Evolutionary conservation across 306 rosid genomes (phyloP).

Genomic region (Notholithocarpus densiflorus): DNA sequence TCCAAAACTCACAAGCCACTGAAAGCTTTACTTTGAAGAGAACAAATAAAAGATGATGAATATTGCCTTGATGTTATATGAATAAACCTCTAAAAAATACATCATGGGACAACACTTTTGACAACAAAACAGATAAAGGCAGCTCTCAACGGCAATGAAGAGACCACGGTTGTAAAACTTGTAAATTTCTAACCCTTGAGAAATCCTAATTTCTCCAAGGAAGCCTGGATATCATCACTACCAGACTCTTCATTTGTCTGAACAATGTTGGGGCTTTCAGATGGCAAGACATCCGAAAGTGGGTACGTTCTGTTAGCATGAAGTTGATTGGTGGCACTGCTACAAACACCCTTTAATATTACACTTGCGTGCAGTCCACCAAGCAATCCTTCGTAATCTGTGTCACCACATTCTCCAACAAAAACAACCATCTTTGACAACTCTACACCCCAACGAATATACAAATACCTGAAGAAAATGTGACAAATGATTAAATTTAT

Average conservation of each 20-base stretch:
- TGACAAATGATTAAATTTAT: conserved; percentile 15
- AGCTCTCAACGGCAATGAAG: conserved; percentile 18
- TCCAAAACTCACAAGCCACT: neutral
- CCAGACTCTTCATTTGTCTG: conserved; percentile 57
- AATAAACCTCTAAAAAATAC: neutral
- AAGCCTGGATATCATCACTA: conserved; percentile 56
- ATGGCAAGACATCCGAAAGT: conserved; percentile 77
- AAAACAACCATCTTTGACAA: conserved; percentile 89
- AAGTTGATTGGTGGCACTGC: conserved; percentile 60
- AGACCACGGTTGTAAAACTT: conserved; percentile 13
- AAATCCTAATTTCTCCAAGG: conserved; percentile 65
- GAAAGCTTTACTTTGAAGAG: neutral
- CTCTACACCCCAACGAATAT: conserved; percentile 93
- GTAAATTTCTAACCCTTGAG: conserved; percentile 35
- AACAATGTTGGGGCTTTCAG: conserved; percentile 65
- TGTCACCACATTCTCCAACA: conserved; percentile 92
- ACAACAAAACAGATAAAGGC: conserved; percentile 3
- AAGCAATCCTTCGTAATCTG: conserved; percentile 93
- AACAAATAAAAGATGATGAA: neutral
- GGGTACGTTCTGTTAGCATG: conserved; percentile 85
- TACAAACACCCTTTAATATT: conserved; percentile 71
- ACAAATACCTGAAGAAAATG: conserved; percentile 69
- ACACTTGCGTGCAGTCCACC: conserved; percentile 84
- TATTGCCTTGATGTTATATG: neutral
- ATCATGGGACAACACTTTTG: neutral